These are phyloP conservation scores for Pseudonitzschia delicatissima DNA, from an alignment of 108 stramenopile species.

Conservation along the genomic window DNA sequence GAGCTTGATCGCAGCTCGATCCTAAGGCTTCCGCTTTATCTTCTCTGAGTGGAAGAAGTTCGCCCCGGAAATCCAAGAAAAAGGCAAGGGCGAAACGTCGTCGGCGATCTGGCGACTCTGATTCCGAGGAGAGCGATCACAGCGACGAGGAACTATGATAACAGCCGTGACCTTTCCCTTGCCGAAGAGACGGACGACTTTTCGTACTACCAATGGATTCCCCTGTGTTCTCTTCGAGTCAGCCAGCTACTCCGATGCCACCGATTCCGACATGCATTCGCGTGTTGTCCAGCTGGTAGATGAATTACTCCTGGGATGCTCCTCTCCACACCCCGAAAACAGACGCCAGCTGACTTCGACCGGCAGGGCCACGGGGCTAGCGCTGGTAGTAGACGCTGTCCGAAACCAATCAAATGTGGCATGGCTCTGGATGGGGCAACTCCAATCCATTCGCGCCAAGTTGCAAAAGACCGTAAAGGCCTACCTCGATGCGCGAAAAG, in stretches of 20 bases:
- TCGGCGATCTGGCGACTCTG: not conserved
- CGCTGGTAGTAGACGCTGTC: constrained; percentile 63
- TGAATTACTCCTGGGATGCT: constrained; percentile 34
- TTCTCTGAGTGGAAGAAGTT: not conserved
- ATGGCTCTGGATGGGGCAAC: constrained; percentile 49
- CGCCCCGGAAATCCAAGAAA: not conserved
- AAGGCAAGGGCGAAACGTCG: constrained; percentile 4
- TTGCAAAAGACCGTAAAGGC: constrained; percentile 49
- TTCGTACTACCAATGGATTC: constrained; percentile 61
- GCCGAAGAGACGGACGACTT: constrained; percentile 27
- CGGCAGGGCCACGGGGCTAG: constrained; percentile 70
- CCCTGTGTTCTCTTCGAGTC: constrained; percentile 68
- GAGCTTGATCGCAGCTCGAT: not conserved
- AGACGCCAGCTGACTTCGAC: constrained; percentile 47
- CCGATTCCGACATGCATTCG: constrained; percentile 66
- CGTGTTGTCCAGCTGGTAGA: constrained; percentile 58
- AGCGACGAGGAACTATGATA: constrained; percentile 3
- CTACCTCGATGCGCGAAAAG: constrained; percentile 64
- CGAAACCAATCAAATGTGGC: constrained; percentile 41
- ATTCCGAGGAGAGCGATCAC: constrained; percentile 14
- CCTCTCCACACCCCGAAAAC: constrained; percentile 15
- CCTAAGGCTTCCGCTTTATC: not conserved
- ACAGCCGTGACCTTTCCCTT: not conserved
- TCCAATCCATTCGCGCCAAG: constrained; percentile 48
- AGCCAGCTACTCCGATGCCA: constrained; percentile 46